Evolutionary conservation across 768 basidiomycete genomes (phyloP).

Genomic region (Mycena venus): DNA sequence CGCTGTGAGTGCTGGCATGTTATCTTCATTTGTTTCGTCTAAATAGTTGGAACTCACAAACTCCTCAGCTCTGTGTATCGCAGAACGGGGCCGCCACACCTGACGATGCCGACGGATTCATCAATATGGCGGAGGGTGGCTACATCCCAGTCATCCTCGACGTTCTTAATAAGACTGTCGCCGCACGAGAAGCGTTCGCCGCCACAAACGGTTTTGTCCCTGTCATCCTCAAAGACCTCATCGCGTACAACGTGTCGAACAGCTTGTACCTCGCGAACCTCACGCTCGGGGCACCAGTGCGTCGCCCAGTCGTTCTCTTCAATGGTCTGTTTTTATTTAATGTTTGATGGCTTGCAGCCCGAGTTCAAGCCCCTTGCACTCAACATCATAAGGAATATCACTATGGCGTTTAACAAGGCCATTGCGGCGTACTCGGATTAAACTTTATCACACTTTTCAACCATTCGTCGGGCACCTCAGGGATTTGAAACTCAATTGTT

Average conservation of each 20-base stretch:
- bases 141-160: conserved; percentile 1
- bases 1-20: not conserved
- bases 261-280: not conserved
- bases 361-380: not conserved
- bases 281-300: not conserved
- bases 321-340: not conserved
- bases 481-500: too few species aligned
- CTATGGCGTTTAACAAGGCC: not conserved
- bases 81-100: not conserved
- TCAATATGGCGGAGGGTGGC: not conserved
- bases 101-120: not conserved
- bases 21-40: too few species aligned
- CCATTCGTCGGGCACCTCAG: too few species aligned
- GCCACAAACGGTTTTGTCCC: not conserved
- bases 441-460: too few species aligned
- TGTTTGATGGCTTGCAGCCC: too few species aligned
- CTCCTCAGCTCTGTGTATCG: not conserved
- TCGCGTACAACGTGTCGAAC: not conserved
- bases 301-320: not conserved
- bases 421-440: not conserved
- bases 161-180: conserved; percentile 3
- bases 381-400: not conserved
- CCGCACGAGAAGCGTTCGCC: not conserved
- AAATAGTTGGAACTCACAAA: not conserved
- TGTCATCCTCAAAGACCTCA: not conserved